Conservation (phyloP, 257 asterid species). For the Nicotiana benthamiana region DNA sequence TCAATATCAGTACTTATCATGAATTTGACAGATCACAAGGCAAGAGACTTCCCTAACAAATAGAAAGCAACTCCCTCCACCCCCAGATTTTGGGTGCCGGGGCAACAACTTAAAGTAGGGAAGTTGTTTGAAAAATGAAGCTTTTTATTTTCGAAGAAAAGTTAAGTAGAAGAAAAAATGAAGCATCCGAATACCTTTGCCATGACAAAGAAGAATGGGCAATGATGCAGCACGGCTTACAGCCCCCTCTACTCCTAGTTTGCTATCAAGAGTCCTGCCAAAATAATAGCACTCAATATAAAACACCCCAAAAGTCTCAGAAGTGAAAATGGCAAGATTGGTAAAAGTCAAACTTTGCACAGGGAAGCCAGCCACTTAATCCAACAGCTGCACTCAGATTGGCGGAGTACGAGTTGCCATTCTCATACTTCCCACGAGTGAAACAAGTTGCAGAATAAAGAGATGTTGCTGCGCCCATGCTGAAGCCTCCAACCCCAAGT, state of each 20-base stretch:
- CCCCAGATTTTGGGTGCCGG: background rate
- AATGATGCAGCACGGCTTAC: conserved; percentile 63
- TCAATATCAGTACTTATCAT: background rate
- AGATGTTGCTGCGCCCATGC: conserved; percentile 89
- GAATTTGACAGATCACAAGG: background rate
- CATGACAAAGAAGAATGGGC: conserved; percentile 82
- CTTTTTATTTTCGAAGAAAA: background rate
- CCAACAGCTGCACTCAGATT: conserved; percentile 71
- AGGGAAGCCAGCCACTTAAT: conserved; percentile 95
- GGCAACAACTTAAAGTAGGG: background rate
- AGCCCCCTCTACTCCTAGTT: conserved; percentile 48
- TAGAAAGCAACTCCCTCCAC: background rate
- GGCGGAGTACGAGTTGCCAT: conserved; percentile 52
- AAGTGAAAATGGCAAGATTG: conserved; percentile 8
- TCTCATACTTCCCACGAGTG: conserved; percentile 52
- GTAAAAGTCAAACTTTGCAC: conserved; percentile 51
- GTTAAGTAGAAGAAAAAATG: background rate
- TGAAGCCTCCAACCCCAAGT: conserved; percentile 88
- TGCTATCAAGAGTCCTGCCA: conserved; percentile 46
- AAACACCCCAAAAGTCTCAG: background rate
- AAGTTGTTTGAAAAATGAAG: background rate
- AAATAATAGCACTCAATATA: conserved; percentile 1
- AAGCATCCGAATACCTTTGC: conserved; percentile 42
- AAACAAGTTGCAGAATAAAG: conserved; percentile 77
- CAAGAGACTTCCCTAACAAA: background rate